Base-by-base conservation (phyloP, 164 flowering plant species). In the Sextonia rubra region DNA sequence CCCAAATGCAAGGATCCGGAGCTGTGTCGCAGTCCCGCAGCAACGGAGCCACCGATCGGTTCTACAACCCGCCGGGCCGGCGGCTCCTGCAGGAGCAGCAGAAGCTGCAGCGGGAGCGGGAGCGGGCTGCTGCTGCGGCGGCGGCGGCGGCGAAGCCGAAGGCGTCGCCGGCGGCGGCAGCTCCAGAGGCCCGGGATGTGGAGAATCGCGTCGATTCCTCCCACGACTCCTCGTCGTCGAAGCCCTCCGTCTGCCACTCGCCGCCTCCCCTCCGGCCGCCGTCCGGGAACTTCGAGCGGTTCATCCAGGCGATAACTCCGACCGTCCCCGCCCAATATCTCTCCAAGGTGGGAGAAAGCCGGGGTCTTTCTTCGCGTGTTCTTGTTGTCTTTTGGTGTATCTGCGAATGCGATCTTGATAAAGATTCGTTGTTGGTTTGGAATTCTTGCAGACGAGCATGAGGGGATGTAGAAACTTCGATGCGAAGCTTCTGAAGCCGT, bases 221-320 rank as follows among this genome's bases (percentile, higher is more conserved):
- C 24, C 74, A 70, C 58, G 58, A 52, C 3, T 60, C 27, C 76
- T 9, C 60, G 32, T 37, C 44, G 24, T 55, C 66, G 66, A 71
- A 71, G 52, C 72, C 66, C 20, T 68, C 78, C 12, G 68, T 72
- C n/a, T 69, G 64, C 58, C 65, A 78, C 24, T 44, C 73, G 22
- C 71, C 70, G n/a, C 62, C 75, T 20, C 60, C 68, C 20, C 52
- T 56, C 3, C 64, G 18, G 69, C 64, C 71, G 48, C 26, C 20
- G 32, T 74, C 69, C 64, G 73, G 83, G 2, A 88, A 87, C 74
- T 77, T 91, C 77, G 93, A 89, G 75, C 87, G 89, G 66, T 72
- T 91, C 65, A 52, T 91, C 71, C 80, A 86, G 20, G 82, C 87
- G 18, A 83, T 83, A 64, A 84, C 91, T 71, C 92, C 89, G 0